These are phyloP conservation scores for Chrysanthemum seticuspe DNA, from an alignment of 129 eudicot species.

Conservation along the genomic window DNA sequence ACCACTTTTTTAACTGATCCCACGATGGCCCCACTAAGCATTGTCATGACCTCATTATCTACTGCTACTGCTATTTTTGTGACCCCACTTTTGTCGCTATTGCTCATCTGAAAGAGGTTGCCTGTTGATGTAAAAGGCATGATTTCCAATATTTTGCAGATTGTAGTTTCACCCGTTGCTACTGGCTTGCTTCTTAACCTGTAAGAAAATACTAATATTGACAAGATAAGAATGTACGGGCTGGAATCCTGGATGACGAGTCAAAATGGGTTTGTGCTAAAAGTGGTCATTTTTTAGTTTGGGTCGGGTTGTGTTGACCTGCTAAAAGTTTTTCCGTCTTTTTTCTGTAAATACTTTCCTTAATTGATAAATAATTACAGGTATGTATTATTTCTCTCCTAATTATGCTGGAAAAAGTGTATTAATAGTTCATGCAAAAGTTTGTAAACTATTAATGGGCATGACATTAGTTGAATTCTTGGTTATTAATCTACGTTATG, in stretches of 20 bases:
- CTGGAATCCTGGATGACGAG: background rate
- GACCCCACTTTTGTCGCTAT: slow-evolving; percentile 76
- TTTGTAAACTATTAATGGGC: too few species aligned
- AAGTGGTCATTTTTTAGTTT: background rate
- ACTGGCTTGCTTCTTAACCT: slow-evolving; percentile 90
- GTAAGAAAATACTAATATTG: slow-evolving; percentile 31
- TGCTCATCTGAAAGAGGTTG: slow-evolving; percentile 85
- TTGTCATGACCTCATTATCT: slow-evolving; percentile 93
- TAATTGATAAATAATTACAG: too few species aligned
- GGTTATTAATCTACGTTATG: too few species aligned
- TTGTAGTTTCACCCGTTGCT: slow-evolving; percentile 88
- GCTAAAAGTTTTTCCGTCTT: background rate
- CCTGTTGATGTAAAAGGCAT: slow-evolving; percentile 97
- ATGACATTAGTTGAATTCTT: too few species aligned
- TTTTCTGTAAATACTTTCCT: background rate
- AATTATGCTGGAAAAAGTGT: too few species aligned
- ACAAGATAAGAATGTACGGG: background rate
- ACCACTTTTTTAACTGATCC: slow-evolving; percentile 95
- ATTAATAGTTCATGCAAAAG: too few species aligned
- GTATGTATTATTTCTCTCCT: too few species aligned
- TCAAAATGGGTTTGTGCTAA: background rate
- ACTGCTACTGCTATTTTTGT: slow-evolving; percentile 88
- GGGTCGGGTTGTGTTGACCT: background rate
- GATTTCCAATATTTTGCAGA: slow-evolving; percentile 86
- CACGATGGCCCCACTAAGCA: slow-evolving; percentile 91